Base-by-base conservation (phyloP, 768 basidiomycete species). In the Amanita thiersii region DNA sequence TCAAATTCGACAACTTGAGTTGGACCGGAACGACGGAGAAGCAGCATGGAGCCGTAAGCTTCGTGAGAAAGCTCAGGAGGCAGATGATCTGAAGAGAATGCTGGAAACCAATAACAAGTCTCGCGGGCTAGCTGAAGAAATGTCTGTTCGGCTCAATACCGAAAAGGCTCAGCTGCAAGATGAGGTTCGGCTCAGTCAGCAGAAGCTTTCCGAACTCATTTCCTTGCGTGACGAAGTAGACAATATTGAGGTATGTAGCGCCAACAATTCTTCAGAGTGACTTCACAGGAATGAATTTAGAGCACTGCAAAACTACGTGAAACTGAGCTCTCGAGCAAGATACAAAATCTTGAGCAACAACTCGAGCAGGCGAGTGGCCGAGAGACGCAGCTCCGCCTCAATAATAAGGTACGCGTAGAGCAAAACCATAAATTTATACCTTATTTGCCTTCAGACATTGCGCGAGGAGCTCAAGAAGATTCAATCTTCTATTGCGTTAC, bases 381-480 rank as follows among this genome's bases (percentile, higher is more conserved):
- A 20, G 86, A 93, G 56, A 59, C 68, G 9, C 84, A 88, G 47
- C 54, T 89, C 20, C 78, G 81, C 39, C 56, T 73, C 5, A 79
- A 73, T 39, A 94, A 90, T 59, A 94, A 91, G 72, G 91, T 83
- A 50, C 41, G 61, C 17, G 21, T 20, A 37, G n/a, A 32, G 12
- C 11, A 40, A 4, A 37, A 24, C 43, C 17, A 24, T 36, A 36
- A 43, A 33, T 28, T 30, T 41, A 30, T 31, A 44, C 33, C 12
- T 31, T 50, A 3, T 42, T 11, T 35, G 28, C n/a, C 40, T 28
- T 32, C 54, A 94, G 88, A 88, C 79, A 0, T 66, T 98, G 12
- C 82, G 93, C 6, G 96, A 98, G 39, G 94, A 99, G 56, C 62
- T 99, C 34, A 82, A 91, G 30, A 98, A 98, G 58, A 82, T 99